These are phyloP conservation scores for Wallemia mellicola DNA, from an alignment of 1,284 basidiomycete genomes.

Conservation along the genomic window DNA sequence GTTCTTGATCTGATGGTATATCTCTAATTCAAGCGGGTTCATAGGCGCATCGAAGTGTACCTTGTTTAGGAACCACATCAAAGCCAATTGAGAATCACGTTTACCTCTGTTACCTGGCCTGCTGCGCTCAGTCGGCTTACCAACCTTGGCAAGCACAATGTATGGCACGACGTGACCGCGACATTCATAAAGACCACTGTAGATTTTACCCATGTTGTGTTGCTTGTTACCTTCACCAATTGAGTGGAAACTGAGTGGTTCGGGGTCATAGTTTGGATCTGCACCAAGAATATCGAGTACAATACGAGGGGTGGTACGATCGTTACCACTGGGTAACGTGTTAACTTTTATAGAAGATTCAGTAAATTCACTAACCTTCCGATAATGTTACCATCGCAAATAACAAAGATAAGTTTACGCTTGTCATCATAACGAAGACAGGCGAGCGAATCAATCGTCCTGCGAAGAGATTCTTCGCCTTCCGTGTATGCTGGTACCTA, in stretches of 20 bases:
- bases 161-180: conserved; percentile 89
- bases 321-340: conserved; percentile 8
- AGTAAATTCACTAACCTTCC: conserved; percentile 19
- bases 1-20: conserved; percentile 98
- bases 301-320: conserved; percentile 28
- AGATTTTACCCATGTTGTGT: conserved; percentile 95
- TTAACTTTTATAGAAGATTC: background rate
- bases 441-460: conserved; percentile 80
- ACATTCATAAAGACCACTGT: conserved; percentile 81
- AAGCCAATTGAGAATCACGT: conserved; percentile 77
- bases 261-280: conserved; percentile 71
- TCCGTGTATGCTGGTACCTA: conserved; percentile 71
- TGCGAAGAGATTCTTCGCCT: conserved; percentile 56
- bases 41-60: conserved; percentile 91
- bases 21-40: conserved; percentile 86
- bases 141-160: conserved; percentile 82
- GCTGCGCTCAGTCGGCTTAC: conserved; percentile 74
- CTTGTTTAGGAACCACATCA: conserved; percentile 96
- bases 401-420: conserved; percentile 71
- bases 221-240: conserved; percentile 85
- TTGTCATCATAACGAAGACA: conserved; percentile 94
- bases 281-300: conserved; percentile 88
- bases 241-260: conserved; percentile 73
- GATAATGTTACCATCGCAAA: conserved; percentile 97
- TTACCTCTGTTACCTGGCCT: conserved; percentile 88